These are phyloP conservation scores for Staphylotrichum tortipilum DNA, from an alignment of 495 filamentous ascomycete genomes.

Conservation along the genomic window DNA sequence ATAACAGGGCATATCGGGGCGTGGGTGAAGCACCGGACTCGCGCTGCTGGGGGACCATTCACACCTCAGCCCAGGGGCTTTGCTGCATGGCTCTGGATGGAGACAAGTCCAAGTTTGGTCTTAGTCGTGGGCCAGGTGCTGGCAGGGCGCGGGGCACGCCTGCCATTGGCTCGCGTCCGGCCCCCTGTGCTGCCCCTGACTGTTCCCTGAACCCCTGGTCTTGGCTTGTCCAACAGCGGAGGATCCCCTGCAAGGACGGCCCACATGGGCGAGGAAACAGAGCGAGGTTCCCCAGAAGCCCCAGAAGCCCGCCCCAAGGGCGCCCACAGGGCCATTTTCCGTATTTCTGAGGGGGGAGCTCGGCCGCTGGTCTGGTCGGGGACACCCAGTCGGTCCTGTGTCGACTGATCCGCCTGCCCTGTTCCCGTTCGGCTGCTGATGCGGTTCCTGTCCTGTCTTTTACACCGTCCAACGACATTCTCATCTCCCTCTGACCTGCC, in stretches of 20 bases:
- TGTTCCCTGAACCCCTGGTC: conserved; percentile 7
- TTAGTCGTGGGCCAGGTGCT: neutral
- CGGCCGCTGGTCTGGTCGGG: too few species aligned
- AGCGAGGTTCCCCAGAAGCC: neutral
- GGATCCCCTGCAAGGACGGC: neutral
- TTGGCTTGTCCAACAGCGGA: conserved; percentile 6
- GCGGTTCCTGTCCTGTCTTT: too few species aligned
- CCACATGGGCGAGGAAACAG: conserved; percentile 2
- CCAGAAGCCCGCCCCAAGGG: too few species aligned
- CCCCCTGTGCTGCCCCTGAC: conserved; percentile 12
- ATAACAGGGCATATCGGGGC: too few species aligned
- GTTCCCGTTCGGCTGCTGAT: too few species aligned
- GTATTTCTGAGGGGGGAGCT: neutral
- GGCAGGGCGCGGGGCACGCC: too few species aligned
- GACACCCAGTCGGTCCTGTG: neutral
- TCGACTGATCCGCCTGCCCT: too few species aligned
- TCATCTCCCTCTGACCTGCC: too few species aligned
- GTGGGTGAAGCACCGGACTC: neutral
- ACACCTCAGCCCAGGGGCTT: neutral
- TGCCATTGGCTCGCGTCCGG: neutral
- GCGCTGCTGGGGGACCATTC: neutral
- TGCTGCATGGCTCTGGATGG: conserved; percentile 6
- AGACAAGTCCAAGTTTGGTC: neutral
- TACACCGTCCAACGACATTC: too few species aligned
- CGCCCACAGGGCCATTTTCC: too few species aligned